A percentile compares a stretch with the other conserved stretches of the same genome.
These are phyloP conservation scores for Lupinus albus DNA, from an alignment of 306 rosid species.

Conservation along the genomic window DNA sequence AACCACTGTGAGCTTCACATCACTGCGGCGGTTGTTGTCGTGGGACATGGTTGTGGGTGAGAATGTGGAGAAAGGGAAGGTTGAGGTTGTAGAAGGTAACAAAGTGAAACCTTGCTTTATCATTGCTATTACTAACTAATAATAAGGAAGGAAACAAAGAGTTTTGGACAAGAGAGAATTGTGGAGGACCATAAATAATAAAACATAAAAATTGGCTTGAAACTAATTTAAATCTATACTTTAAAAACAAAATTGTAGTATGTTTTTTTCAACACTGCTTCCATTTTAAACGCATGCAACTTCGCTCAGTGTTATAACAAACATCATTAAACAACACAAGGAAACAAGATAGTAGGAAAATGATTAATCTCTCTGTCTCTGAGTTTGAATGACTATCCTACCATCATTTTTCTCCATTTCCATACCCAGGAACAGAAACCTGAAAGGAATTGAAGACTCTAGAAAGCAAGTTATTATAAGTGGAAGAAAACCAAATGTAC, in stretches of 20 bases:
- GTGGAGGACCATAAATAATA: too few relatives aligned
- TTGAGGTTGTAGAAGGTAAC: conserved; percentile 69
- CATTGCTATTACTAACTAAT: conserved; percentile 74
- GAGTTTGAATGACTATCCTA: conserved; percentile 23
- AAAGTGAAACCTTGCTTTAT: conserved; percentile 77
- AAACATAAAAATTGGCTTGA: too few relatives aligned
- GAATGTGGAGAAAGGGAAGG: conserved; percentile 44
- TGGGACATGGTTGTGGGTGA: conserved; percentile 68
- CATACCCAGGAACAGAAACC: conserved; percentile 24
- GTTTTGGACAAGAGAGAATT: too few relatives aligned
- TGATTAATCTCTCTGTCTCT: conserved; percentile 29
- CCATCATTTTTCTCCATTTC: conserved; percentile 26
- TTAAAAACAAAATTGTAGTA: background rate
- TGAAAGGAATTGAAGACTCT: conserved; percentile 31
- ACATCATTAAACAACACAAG: conserved; percentile 18
- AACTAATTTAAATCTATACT: too few relatives aligned
- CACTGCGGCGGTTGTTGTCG: conserved; percentile 54
- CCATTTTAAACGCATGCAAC: conserved; percentile 51
- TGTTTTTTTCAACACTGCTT: conserved; percentile 33
- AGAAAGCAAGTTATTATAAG: conserved; percentile 30
- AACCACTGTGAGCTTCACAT: conserved; percentile 72
- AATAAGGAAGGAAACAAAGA: too few relatives aligned
- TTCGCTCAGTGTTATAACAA: conserved; percentile 45
- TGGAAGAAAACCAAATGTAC: conserved; percentile 38
- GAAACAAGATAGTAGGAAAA: conserved; percentile 14